These are phyloP conservation scores for Ogataea allantospora DNA, from an alignment of 805 yeast species.

Conservation along the genomic window DNA sequence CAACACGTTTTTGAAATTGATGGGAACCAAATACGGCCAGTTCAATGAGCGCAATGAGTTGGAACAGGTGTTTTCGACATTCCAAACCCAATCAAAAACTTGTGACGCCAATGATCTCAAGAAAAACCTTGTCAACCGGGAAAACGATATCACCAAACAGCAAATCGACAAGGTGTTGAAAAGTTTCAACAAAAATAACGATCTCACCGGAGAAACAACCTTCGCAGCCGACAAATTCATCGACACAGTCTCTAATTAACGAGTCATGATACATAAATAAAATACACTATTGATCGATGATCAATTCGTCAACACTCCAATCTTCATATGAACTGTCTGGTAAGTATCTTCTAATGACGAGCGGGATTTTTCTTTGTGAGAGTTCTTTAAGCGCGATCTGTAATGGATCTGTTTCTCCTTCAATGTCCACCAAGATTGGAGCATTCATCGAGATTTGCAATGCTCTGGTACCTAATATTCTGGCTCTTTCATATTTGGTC, in stretches of 20 bases:
- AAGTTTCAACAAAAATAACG: slow-evolving; percentile 53
- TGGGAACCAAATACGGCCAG: slow-evolving; percentile 52
- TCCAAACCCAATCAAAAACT: slow-evolving; percentile 31
- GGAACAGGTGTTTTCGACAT: slow-evolving; percentile 56
- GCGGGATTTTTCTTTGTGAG: slow-evolving; percentile 90
- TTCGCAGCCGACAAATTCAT: slow-evolving; percentile 67
- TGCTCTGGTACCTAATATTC: slow-evolving; percentile 97
- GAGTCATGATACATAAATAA: slow-evolving; percentile 7
- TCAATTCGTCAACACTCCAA: slow-evolving; percentile 98
- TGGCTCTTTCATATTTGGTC: slow-evolving; percentile 98
- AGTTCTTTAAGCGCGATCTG: slow-evolving; percentile 97
- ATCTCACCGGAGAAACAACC: slow-evolving; percentile 53
- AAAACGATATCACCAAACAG: slow-evolving; percentile 20
- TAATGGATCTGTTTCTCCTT: slow-evolving; percentile 98
- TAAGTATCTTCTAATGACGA: slow-evolving; percentile 90
- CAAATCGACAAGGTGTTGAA: slow-evolving; percentile 52
- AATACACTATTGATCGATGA: slow-evolving; percentile 56
- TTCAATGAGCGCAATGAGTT: slow-evolving; percentile 54
- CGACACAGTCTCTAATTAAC: slow-evolving; percentile 32
- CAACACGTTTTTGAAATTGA: slow-evolving; percentile 60
- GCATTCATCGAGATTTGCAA: slow-evolving; percentile 97
- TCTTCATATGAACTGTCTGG: slow-evolving; percentile 98
- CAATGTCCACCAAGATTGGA: slow-evolving; percentile 95
- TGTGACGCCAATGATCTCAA: slow-evolving; percentile 34
- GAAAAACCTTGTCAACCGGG: slow-evolving; percentile 49